These are phyloP conservation scores for Hemisphaericaspora xylanilytica DNA, from an alignment of 1,139 yeast genomes.

Conservation along the genomic window DNA sequence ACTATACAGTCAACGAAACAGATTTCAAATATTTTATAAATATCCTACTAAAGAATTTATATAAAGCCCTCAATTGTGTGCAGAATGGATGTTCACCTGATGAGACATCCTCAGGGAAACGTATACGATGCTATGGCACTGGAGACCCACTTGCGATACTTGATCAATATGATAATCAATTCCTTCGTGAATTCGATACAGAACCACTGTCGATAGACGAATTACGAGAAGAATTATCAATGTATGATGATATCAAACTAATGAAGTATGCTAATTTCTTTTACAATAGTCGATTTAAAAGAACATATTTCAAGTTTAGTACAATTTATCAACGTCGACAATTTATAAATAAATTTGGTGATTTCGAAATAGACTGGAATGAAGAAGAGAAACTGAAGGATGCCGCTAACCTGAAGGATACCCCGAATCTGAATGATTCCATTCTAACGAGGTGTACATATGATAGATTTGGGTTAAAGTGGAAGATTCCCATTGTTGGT, in stretches of 20 bases:
- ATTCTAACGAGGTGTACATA: slow-evolving; percentile 26
- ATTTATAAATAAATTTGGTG: slow-evolving; percentile 46
- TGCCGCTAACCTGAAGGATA: no score
- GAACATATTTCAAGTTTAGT: slow-evolving; percentile 44
- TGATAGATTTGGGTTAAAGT: slow-evolving; percentile 45
- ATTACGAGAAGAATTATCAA: slow-evolving; percentile 1
- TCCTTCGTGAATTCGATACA: slow-evolving; percentile 9
- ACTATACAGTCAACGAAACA: slow-evolving; percentile 41
- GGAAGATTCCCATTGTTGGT: slow-evolving; percentile 52
- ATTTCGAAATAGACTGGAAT: slow-evolving; percentile 37
- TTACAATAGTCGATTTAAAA: slow-evolving; percentile 33
- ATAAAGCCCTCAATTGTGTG: slow-evolving; percentile 38
- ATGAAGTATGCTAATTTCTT: slow-evolving; percentile 34
- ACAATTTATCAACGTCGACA: slow-evolving; percentile 49
- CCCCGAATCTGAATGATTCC: neutral
- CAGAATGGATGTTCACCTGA: slow-evolving; percentile 29
- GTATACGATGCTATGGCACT: slow-evolving; percentile 32
- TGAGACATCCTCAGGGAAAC: no score
- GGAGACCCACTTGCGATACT: slow-evolving; percentile 31
- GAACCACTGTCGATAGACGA: neutral
- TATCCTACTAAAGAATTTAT: slow-evolving; percentile 42
- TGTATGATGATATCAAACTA: slow-evolving; percentile 17
- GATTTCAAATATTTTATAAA: slow-evolving; percentile 43
- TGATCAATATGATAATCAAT: slow-evolving; percentile 24
- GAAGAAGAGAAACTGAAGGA: slow-evolving; percentile 16